These are phyloP conservation scores for Cordyceps cicadae DNA, from an alignment of 2,329 filamentous ascomycete genomes.

Conservation along the genomic window DNA sequence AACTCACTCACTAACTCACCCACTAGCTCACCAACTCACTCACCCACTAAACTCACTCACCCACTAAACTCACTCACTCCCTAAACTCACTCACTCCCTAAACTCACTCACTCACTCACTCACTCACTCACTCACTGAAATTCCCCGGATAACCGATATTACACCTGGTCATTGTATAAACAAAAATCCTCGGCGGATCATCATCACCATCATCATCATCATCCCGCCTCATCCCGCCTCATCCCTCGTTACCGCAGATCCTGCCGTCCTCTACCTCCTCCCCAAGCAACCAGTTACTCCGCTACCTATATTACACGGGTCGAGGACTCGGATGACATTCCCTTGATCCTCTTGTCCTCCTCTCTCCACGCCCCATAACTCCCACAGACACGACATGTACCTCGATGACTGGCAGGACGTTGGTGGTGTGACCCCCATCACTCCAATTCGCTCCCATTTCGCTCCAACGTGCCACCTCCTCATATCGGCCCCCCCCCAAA, in stretches of 20 bases:
- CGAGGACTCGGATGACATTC: no score
- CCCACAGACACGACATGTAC: neutral
- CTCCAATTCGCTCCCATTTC: neutral
- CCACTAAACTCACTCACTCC: no score
- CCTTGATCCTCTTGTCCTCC: no score
- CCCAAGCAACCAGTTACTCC: no score
- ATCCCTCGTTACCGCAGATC: neutral
- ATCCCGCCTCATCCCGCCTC: neutral
- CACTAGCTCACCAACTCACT: neutral
- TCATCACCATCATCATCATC: neutral
- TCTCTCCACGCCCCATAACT: neutral
- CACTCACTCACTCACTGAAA: neutral
- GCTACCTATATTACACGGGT: no score
- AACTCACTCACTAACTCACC: no score
- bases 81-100: no score
- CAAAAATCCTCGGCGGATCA: no score
- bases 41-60: no score
- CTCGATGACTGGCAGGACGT: neutral
- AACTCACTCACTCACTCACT: no score
- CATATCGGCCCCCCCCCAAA: neutral
- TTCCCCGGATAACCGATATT: neutral
- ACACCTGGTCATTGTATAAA: neutral
- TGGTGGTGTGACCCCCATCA: neutral
- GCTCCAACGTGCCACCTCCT: neutral
- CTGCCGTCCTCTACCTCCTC: no score